Conservation (phyloP, 192 early-diverging fungal genomes). For the Linderina pennispora region DNA sequence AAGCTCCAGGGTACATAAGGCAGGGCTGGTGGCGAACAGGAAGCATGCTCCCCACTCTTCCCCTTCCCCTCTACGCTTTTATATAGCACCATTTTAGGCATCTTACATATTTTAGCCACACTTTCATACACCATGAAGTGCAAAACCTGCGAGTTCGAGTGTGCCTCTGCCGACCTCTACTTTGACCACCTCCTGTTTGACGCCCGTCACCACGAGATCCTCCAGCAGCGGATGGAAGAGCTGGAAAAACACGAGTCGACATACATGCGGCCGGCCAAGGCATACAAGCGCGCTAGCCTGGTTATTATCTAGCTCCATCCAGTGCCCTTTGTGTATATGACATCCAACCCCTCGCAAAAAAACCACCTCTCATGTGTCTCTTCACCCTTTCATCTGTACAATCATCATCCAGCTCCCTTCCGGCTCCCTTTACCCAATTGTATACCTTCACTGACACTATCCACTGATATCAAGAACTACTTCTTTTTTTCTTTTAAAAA, state of each 20-base stretch:
- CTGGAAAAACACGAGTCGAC: constrained; percentile 11
- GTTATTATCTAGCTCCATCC: neutral
- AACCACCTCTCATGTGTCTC: neutral
- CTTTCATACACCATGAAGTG: constrained; percentile 26
- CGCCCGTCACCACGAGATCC: constrained; percentile 31
- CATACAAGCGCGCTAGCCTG: constrained; percentile 24
- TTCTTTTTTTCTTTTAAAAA: constrained; percentile 1
- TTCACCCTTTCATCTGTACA: constrained; percentile 3
- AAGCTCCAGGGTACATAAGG: too few relatives aligned
- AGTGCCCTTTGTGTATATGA: too few relatives aligned
- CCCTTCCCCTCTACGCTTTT: too few relatives aligned
- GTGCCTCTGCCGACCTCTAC: constrained; percentile 39
- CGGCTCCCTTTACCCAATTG: neutral
- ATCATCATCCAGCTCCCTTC: too few relatives aligned
- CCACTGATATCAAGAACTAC: too few relatives aligned
- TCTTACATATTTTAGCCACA: neutral
- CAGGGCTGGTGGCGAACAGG: too few relatives aligned
- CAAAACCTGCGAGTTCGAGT: constrained; percentile 45
- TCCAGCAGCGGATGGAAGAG: constrained; percentile 21
- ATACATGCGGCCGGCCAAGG: constrained; percentile 27
- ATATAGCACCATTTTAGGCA: too few relatives aligned
- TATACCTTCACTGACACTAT: neutral
- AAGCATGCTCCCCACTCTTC: too few relatives aligned
- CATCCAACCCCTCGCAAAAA: too few relatives aligned
- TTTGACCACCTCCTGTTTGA: constrained; percentile 46